phyloP scores from a whole-genome alignment of 768 basidiomycete genomes.

The Plicaturopsis crispa region DNA sequence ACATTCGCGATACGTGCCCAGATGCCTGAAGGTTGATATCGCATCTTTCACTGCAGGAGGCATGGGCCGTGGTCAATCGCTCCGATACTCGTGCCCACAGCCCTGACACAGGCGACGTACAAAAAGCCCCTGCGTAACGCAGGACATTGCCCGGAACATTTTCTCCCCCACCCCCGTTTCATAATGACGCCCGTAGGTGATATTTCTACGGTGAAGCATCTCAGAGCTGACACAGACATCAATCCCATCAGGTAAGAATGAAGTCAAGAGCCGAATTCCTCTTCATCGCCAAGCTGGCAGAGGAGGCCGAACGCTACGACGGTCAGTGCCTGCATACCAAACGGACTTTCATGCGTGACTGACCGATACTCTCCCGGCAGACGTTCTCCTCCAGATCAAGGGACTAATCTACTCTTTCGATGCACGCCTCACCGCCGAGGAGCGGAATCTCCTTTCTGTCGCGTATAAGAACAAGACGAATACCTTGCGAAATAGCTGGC shows the following conservation, averaged over 20 bases:
- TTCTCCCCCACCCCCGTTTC: too few species aligned
- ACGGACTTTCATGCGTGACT: neutral
- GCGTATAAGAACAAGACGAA: constrained; percentile 91
- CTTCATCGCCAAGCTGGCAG: constrained; percentile 74
- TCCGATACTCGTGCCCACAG: too few species aligned
- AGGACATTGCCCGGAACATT: too few species aligned
- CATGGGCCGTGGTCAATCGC: too few species aligned
- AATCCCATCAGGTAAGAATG: constrained; percentile 25
- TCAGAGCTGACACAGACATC: too few species aligned
- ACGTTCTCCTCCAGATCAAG: constrained; percentile 77
- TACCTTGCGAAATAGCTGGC: constrained; percentile 77
- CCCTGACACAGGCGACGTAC: too few species aligned
- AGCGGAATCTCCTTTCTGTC: constrained; percentile 82
- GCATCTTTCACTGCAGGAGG: too few species aligned
- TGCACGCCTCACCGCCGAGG: constrained; percentile 69
- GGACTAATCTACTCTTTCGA: constrained; percentile 59
- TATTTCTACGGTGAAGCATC: too few species aligned
- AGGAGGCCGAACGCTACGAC: constrained; percentile 85
- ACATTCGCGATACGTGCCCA: too few species aligned
- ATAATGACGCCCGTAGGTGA: too few species aligned
- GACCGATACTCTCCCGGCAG: constrained; percentile 26
- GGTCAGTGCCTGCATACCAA: constrained; percentile 33
- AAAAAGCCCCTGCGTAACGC: too few species aligned
- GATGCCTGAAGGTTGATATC: too few species aligned
- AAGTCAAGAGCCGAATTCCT: constrained; percentile 33